Evolutionary conservation across 257 asterid genomes (phyloP).

Genomic region (Primulina eburnea): DNA sequence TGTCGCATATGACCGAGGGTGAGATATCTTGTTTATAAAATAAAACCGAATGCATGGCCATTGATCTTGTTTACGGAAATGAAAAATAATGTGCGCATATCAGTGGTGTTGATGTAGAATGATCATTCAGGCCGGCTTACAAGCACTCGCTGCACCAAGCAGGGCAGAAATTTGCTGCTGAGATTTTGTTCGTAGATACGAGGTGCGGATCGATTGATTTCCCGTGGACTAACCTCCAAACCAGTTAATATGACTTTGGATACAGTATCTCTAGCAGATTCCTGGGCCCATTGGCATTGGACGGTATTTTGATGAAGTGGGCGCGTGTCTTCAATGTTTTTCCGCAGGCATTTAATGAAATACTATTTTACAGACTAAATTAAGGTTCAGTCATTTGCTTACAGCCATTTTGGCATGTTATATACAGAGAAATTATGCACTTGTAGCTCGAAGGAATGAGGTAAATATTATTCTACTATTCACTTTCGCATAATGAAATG

Average conservation of each 20-base stretch:
- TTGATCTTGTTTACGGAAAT: not conserved
- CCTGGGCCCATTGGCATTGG: not conserved
- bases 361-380: not conserved
- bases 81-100: not conserved
- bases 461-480: not conserved
- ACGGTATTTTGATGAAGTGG: not conserved
- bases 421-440: not conserved
- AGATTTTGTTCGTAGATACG: not conserved
- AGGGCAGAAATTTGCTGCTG: not conserved
- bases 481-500: not conserved
- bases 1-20: not conserved
- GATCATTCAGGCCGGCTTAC: not conserved
- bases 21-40: not conserved
- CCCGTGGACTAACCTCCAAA: not conserved
- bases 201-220: not conserved
- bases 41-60: not conserved
- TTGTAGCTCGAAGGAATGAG: not conserved
- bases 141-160: not conserved
- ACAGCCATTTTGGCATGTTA: not conserved
- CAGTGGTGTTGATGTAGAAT: not conserved
- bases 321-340: not conserved
- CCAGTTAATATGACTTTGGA: not conserved
- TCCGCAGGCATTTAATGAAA: too few species aligned
- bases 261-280: not conserved
- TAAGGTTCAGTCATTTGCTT: slow-evolving; percentile 1